Evolutionary conservation across 2,329 filamentous ascomycete species (phyloP), one percentile per base, ranked within the genome.

Genomic region (Paecilomyces niveus): DNA sequence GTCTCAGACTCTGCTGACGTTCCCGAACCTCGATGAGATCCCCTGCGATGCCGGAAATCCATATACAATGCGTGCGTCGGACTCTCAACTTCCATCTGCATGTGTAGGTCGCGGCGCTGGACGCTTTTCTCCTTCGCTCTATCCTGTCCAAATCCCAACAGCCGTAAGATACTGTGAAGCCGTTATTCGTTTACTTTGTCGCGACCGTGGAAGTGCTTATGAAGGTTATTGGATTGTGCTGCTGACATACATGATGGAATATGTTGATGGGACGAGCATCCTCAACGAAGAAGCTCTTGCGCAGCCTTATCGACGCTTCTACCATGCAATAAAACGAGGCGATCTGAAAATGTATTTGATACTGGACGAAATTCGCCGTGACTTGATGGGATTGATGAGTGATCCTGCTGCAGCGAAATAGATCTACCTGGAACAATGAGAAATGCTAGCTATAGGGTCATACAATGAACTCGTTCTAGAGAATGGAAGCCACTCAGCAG

Each of bases 221-320:
- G 51, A 58, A 55, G 49, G 8, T 31, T 65, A 66, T 51, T 65
- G 63, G 63, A 58, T 65, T 59, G 54, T 59, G 29, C 58, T 65
- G 24, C 57, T 66, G 33, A 63, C 61, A 0, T 68, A 68, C 56
- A 61, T 65, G 31, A 3, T 63, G 10, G 63, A 64, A 57, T 68
- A 60, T 50, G 58, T 65, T 55, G 61, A 65, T 57, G 61, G 54
- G 57, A 64, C 53, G 29, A 59, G 56, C 49, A n/a, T 64, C 18
- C 53, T 67, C n/a, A 35, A 66, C 52, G 60, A 62, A 54, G 57
- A 62, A 57, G 32, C 24, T 18, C 50, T 68, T n/a, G 54, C 52
- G 33, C 57, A 63, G 18, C 56, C 7, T n/a, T 63, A 63, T 54
- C 56, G 50, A 31, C 32, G 22, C 45, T 64, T 65, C 24, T 67